Percentiles rank a stretch among this genome's conserved stretches.
Evolutionary conservation across 2,329 filamentous ascomycete species (phyloP).

Genomic region (Trichoderma semiorbis): DNA sequence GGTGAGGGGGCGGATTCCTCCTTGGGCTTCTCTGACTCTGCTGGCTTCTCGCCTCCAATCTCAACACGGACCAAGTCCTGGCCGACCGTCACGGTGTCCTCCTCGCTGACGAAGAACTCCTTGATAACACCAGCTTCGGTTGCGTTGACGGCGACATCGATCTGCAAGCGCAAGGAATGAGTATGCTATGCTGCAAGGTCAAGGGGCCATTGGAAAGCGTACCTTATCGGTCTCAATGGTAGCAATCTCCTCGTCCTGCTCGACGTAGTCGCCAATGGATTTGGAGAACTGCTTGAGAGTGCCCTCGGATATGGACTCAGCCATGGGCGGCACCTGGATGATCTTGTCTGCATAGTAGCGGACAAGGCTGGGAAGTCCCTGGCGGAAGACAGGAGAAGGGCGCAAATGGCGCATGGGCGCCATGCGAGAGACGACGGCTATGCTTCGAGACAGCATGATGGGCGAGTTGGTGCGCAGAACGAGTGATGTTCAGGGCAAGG

Average conservation of each 20-base stretch:
- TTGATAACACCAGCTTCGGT: slow-evolving; percentile 87
- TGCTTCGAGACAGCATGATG: slow-evolving; percentile 13
- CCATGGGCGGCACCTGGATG: slow-evolving; percentile 96
- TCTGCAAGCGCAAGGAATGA: slow-evolving; percentile 48
- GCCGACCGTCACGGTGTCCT: slow-evolving; percentile 91
- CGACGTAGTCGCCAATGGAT: slow-evolving; percentile 86
- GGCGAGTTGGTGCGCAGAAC: neutral
- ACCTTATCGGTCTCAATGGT: slow-evolving; percentile 99
- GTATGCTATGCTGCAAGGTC: neutral
- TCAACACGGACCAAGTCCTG: slow-evolving; percentile 88
- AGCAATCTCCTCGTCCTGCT: slow-evolving; percentile 95
- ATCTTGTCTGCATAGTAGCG: slow-evolving; percentile 72
- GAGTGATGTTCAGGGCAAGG: neutral
- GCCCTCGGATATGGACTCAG: slow-evolving; percentile 96
- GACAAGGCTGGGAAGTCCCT: slow-evolving; percentile 48
- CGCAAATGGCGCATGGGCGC: slow-evolving; percentile 15
- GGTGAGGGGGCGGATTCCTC: neutral
- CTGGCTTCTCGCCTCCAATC: slow-evolving; percentile 48
- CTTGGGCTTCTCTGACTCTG: slow-evolving; percentile 22
- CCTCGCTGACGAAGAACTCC: slow-evolving; percentile 86
- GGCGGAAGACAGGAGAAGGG: slow-evolving; percentile 25
- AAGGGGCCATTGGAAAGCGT: slow-evolving; percentile 24
- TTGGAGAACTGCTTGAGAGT: slow-evolving; percentile 96
- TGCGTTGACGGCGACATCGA: slow-evolving; percentile 94
- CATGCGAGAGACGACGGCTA: slow-evolving; percentile 8